Conservation (phyloP, 2,329 filamentous ascomycete species). For the Verticillium isaacii region DNA sequence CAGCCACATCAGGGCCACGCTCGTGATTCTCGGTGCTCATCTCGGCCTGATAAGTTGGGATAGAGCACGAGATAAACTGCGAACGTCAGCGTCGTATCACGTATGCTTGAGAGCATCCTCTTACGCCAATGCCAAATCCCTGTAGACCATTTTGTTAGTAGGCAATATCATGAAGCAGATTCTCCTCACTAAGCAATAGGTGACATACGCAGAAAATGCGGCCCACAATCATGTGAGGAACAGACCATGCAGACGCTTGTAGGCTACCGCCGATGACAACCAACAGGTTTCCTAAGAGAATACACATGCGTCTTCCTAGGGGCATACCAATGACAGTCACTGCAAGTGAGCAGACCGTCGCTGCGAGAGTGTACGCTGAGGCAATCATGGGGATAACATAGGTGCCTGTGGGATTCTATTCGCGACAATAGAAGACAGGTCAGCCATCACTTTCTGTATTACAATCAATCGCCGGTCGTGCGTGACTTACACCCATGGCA, state of each 20-base stretch:
- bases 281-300: slow-evolving; percentile 7
- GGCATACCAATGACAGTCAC: slow-evolving; percentile 9
- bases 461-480: too few species aligned
- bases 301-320: slow-evolving; percentile 7
- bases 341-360: slow-evolving; percentile 7
- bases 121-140: slow-evolving; percentile 1
- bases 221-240: slow-evolving; percentile 10
- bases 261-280: slow-evolving; percentile 8
- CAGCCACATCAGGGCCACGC: slow-evolving; percentile 9
- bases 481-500: slow-evolving; percentile 3
- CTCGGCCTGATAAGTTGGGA: slow-evolving; percentile 10
- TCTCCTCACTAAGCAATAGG: neutral
- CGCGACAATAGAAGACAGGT: neutral
- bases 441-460: neutral
- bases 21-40: slow-evolving; percentile 2
- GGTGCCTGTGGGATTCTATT: slow-evolving; percentile 8
- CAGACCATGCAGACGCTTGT: slow-evolving; percentile 10
- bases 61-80: slow-evolving; percentile 11
- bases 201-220: slow-evolving; percentile 6
- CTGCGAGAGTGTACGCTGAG: slow-evolving; percentile 9
- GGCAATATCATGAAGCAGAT: too few species aligned
- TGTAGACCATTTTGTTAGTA: neutral
- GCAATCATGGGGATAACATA: slow-evolving; percentile 11
- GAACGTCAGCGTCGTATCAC: neutral
- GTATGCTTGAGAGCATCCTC: neutral